phyloP scores from a whole-genome alignment of 148 eudicot genomes.

The Vaccinium vitisidaea region DNA sequence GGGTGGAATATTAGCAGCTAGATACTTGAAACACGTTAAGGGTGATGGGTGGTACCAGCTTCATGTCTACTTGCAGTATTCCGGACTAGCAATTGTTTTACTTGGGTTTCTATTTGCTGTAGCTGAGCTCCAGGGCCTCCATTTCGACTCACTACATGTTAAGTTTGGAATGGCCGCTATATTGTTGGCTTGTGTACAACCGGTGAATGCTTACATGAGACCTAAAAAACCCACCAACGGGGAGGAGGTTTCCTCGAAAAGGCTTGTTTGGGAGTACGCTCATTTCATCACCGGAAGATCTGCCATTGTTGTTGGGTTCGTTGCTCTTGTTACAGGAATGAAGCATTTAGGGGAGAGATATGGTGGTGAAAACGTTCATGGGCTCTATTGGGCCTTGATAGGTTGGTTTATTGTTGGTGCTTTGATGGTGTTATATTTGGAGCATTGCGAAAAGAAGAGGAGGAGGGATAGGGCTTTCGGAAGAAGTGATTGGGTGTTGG shows the following conservation, averaged over 20 bases:
- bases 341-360: constrained; percentile 88
- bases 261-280: constrained; percentile 77
- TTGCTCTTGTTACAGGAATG: constrained; percentile 82
- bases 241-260: constrained; percentile 45
- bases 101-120: constrained; percentile 94
- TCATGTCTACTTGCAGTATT: constrained; percentile 88
- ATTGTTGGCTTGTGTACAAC: constrained; percentile 63
- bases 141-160: constrained; percentile 61
- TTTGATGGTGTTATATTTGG: constrained; percentile 57
- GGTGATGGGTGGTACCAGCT: constrained; percentile 81
- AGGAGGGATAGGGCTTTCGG: constrained; percentile 37
- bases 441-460: constrained; percentile 50
- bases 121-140: constrained; percentile 86
- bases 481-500: constrained; percentile 79
- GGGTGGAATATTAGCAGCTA: constrained; percentile 73
- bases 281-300: constrained; percentile 70
- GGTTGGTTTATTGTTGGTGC: constrained; percentile 70
- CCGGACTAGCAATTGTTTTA: constrained; percentile 70
- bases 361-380: constrained; percentile 59
- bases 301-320: constrained; percentile 61
- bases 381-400: constrained; percentile 76
- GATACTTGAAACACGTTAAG: constrained; percentile 75
- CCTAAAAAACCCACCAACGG: constrained; percentile 67
- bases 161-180: constrained; percentile 79
- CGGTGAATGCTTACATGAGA: constrained; percentile 70